phyloP scores from a whole-genome alignment of 2,329 filamentous ascomycete genomes.

The Penicillium rolfsii region DNA sequence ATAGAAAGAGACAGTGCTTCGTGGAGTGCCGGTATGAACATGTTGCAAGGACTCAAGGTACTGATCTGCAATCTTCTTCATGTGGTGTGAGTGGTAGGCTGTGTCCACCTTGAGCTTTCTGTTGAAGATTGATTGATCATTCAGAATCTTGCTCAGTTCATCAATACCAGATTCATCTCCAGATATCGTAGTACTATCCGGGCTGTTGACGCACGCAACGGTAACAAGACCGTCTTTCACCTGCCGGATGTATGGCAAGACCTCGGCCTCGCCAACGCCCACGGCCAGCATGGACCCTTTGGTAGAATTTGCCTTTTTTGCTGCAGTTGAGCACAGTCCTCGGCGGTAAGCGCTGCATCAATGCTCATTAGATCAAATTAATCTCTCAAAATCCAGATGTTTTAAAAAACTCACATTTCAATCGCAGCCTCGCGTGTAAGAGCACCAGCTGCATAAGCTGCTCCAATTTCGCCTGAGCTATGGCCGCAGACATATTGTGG shows the following conservation, averaged over 20 bases:
- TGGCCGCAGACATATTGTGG: conserved; percentile 13
- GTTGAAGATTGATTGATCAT: conserved; percentile 11
- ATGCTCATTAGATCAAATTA: background rate
- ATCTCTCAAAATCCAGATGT: background rate
- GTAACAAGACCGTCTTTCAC: conserved; percentile 7
- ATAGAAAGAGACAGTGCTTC: background rate
- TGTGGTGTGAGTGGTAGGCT: conserved; percentile 24
- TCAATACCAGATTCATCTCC: conserved; percentile 16
- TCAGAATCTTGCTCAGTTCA: conserved; percentile 6
- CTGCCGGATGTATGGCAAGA: conserved; percentile 8
- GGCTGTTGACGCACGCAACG: conserved; percentile 25
- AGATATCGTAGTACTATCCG: conserved; percentile 19
- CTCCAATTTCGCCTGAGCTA: conserved; percentile 15
- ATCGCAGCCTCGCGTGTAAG: conserved; percentile 12
- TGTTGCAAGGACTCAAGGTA: conserved; percentile 2
- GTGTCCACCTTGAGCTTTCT: conserved; percentile 18
- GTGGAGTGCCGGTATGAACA: background rate
- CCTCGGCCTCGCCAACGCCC: conserved; percentile 13
- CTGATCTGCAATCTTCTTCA: conserved; percentile 3
- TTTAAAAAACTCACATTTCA: background rate
- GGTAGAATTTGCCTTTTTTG: conserved; percentile 1
- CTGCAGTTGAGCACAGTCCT: conserved; percentile 19
- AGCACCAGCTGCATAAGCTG: conserved; percentile 16
- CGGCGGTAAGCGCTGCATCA: background rate
- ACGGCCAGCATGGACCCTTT: conserved; percentile 22